Evolutionary conservation across 306 rosid species (phyloP).

Genomic region (Begonia masoniana): DNA sequence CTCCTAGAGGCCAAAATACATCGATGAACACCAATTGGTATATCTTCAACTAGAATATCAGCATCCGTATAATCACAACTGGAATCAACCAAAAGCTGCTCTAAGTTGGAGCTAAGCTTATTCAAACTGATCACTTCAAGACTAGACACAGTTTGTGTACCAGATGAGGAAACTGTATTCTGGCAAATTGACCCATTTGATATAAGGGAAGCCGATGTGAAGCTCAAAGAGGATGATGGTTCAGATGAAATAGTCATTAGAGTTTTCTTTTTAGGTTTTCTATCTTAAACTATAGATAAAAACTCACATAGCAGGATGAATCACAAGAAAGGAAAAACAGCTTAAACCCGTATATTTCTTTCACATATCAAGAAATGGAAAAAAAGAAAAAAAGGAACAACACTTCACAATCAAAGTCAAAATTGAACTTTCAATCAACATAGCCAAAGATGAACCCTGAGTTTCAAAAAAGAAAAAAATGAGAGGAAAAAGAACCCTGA

Average conservation of each 20-base stretch:
- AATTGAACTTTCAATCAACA: not conserved
- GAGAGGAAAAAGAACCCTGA: too few relatives aligned
- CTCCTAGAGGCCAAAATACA: constrained; percentile 43
- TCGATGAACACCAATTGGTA: constrained; percentile 31
- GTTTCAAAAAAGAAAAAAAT: not conserved
- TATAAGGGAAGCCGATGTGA: constrained; percentile 54
- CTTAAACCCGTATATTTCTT: not conserved
- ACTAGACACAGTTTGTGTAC: constrained; percentile 35
- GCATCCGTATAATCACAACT: constrained; percentile 33
- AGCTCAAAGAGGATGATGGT: constrained; percentile 85
- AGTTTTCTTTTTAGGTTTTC: not conserved
- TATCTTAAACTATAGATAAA: not conserved
- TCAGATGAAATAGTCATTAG: constrained; percentile 61
- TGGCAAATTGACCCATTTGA: constrained; percentile 61
- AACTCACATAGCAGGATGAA: not conserved
- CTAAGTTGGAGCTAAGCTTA: constrained; percentile 41
- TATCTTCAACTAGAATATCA: constrained; percentile 31
- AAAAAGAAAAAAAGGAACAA: not conserved
- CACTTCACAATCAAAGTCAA: not conserved
- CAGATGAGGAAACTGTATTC: constrained; percentile 28
- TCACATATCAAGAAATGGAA: not conserved
- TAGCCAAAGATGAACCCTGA: not conserved
- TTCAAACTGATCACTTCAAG: constrained; percentile 48
- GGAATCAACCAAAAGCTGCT: constrained; percentile 31
- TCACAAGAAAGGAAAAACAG: not conserved